phyloP scores from a whole-genome alignment of 768 basidiomycete species.

The Xerocomellus intermedius region DNA sequence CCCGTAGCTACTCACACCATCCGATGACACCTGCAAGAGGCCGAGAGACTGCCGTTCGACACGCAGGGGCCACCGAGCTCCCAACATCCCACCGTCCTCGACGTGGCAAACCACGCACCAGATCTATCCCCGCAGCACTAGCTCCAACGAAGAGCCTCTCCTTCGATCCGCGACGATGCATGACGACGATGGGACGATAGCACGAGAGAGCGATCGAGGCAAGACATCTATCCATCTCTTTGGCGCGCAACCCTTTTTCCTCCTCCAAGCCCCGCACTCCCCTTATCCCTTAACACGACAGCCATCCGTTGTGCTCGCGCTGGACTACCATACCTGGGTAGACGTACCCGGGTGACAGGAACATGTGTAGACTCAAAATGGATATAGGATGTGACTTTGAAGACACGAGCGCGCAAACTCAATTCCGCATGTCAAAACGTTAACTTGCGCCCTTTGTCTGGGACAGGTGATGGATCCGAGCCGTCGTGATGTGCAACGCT shows the following conservation, averaged over 20 bases:
- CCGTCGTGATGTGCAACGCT: not conserved
- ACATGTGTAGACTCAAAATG: constrained; percentile 1
- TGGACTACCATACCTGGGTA: constrained; percentile 11
- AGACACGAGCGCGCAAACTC: constrained; percentile 5
- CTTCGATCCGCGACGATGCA: not conserved
- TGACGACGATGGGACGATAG: not conserved
- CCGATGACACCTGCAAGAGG: not conserved
- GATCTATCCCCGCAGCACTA: not conserved
- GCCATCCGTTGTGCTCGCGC: constrained; percentile 8
- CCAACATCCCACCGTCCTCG: not conserved
- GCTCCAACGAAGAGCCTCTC: not conserved
- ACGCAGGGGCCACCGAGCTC: not conserved
- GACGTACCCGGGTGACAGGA: not conserved
- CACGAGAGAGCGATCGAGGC: not conserved
- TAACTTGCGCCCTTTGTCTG: not conserved
- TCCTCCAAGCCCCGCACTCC: not conserved
- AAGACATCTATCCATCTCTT: not conserved
- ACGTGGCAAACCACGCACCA: not conserved
- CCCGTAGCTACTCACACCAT: not conserved
- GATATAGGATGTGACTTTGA: constrained; percentile 3
- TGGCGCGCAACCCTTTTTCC: not conserved
- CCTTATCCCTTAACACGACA: not conserved
- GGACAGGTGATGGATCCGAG: constrained; percentile 12
- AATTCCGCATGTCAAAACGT: constrained; percentile 11
- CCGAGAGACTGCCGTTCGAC: not conserved